Conservation (phyloP, 495 filamentous ascomycete species). For the Xylaria intraflava region DNA sequence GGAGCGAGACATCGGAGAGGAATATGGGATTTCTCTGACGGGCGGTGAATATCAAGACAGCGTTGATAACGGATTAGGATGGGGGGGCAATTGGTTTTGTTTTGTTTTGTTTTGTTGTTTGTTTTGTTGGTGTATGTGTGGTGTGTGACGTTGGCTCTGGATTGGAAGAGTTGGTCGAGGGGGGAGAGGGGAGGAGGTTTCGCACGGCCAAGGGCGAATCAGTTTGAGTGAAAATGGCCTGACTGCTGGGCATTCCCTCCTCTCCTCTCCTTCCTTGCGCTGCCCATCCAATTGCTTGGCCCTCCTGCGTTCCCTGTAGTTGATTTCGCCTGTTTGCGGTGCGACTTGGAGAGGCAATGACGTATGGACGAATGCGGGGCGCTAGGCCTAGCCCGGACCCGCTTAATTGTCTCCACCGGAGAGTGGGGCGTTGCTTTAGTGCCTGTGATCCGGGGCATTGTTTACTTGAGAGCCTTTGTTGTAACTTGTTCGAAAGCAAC, state of each 20-base stretch:
- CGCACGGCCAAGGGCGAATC: conserved; percentile 4
- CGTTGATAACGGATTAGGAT: background rate
- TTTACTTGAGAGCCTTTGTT: too few relatives aligned
- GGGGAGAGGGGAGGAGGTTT: background rate
- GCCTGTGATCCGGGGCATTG: too few relatives aligned
- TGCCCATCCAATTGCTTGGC: background rate
- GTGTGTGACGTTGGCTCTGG: conserved; percentile 1
- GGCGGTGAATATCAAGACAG: too few relatives aligned
- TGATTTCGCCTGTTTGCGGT: background rate
- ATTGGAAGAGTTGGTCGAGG: background rate
- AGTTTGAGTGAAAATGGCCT: conserved; percentile 10
- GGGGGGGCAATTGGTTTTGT: too few relatives aligned
- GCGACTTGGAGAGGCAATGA: background rate
- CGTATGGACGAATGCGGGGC: background rate
- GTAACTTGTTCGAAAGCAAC: too few relatives aligned
- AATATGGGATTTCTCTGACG: conserved; percentile 2
- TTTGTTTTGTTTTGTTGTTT: too few relatives aligned
- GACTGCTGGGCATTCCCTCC: background rate
- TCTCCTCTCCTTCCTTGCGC: background rate
- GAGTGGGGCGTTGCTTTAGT: too few relatives aligned
- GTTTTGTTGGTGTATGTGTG: background rate
- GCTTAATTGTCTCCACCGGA: too few relatives aligned
- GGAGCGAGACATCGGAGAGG: conserved; percentile 44
- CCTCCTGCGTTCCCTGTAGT: background rate
- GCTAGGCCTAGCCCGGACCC: background rate